A percentile compares a stretch with the other conserved stretches of the same genome.
These are phyloP conservation scores for Crataegus laevigata DNA, from an alignment of 306 rosid genomes.

Conservation along the genomic window DNA sequence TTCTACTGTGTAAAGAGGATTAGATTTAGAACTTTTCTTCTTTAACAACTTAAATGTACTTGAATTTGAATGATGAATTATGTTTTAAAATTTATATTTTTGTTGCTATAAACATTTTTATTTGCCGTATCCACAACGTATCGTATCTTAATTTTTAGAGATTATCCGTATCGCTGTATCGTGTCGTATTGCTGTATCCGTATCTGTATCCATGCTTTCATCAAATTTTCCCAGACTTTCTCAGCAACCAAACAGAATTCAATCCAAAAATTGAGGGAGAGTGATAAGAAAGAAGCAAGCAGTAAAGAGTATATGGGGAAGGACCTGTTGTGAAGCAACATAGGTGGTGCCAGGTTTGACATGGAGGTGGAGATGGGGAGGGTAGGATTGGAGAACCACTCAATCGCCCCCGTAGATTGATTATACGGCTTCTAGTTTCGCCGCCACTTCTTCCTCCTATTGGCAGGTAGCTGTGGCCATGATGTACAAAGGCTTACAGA, in stretches of 20 bases:
- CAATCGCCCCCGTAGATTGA: constrained; percentile 71
- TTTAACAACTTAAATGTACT: no score
- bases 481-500: background rate
- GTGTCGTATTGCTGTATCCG: no score
- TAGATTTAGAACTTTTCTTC: no score
- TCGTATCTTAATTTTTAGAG: no score
- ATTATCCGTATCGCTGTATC: no score
- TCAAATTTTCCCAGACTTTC: background rate
- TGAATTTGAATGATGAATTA: no score
- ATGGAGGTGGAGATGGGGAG: constrained; percentile 65
- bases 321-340: constrained; percentile 66
- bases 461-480: constrained; percentile 29
- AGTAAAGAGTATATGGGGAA: background rate
- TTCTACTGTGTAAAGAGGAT: no score
- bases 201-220: no score
- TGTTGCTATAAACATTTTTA: no score
- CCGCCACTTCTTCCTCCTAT: constrained; percentile 47
- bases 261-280: background rate
- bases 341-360: constrained; percentile 86
- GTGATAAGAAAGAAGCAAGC: no score
- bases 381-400: constrained; percentile 34
- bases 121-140: no score
- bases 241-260: background rate
- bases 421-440: constrained; percentile 66
- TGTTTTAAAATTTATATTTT: no score